These are phyloP conservation scores for Aspergillus pseudoterreus DNA, from an alignment of 2,329 filamentous ascomycete species.

Conservation along the genomic window DNA sequence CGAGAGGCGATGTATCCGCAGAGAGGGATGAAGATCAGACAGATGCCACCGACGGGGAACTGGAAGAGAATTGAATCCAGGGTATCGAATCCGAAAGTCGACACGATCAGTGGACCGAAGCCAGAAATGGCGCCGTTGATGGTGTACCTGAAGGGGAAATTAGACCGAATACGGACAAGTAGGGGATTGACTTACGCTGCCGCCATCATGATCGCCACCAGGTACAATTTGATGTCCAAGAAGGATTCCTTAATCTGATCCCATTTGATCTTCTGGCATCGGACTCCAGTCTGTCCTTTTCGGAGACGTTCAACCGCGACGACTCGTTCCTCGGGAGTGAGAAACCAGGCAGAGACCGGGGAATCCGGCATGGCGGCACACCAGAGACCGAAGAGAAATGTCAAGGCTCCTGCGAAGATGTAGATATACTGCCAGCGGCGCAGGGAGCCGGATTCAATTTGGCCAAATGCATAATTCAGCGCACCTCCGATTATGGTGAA, in stretches of 20 bases:
- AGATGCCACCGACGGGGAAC: constrained; percentile 69
- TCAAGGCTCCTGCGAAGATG: constrained; percentile 60
- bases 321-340: constrained; percentile 59
- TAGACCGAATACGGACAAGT: no score
- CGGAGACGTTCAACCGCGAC: constrained; percentile 63
- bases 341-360: constrained; percentile 66
- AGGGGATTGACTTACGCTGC: constrained; percentile 45
- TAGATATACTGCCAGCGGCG: constrained; percentile 70
- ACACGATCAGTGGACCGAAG: constrained; percentile 69
- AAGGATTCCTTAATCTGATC: constrained; percentile 57
- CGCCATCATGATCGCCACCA: constrained; percentile 65
- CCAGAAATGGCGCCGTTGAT: constrained; percentile 69
- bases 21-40: constrained; percentile 61
- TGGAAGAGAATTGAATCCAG: constrained; percentile 68
- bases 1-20: constrained; percentile 62
- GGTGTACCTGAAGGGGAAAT: constrained; percentile 49
- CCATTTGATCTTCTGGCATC: constrained; percentile 58
- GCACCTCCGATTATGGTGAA: constrained; percentile 61
- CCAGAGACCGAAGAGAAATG: constrained; percentile 60
- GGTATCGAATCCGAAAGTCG: constrained; percentile 64
- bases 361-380: constrained; percentile 66
- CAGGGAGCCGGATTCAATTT: constrained; percentile 54
- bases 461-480: constrained; percentile 65
- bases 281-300: constrained; percentile 60
- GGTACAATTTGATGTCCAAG: constrained; percentile 60